Percentiles rank a stretch among this genome's conserved stretches.
Evolutionary conservation across 176 grass and related monocot genomes (phyloP).

Genomic region (Phyllostachys edulis): DNA sequence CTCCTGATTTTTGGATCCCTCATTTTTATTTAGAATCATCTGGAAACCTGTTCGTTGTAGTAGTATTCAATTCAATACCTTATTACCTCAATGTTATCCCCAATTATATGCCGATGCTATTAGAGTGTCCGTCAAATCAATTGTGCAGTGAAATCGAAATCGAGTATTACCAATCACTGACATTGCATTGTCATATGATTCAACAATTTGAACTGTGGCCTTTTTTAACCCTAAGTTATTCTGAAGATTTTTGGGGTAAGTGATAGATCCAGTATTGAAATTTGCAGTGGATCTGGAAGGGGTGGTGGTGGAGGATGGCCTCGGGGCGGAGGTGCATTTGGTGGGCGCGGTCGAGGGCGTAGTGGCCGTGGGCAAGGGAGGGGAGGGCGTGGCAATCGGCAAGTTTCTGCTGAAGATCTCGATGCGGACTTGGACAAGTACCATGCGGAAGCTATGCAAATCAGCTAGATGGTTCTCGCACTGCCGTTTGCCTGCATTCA

Average conservation of each 20-base stretch:
- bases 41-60: background rate
- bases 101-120: background rate
- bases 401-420: constrained; percentile 51
- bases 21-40: background rate
- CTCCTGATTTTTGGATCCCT: background rate
- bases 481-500: background rate
- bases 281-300: constrained; percentile 30
- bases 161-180: background rate
- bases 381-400: background rate
- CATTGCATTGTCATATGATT: background rate
- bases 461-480: constrained; percentile 27
- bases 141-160: background rate
- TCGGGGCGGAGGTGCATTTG: constrained; percentile 10
- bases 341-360: constrained; percentile 23
- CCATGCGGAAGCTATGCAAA: constrained; percentile 41
- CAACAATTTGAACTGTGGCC: background rate
- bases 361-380: constrained; percentile 9
- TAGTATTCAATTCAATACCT: background rate
- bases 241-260: background rate
- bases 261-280: background rate
- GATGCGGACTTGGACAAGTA: constrained; percentile 63
- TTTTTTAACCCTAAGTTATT: background rate
- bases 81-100: background rate
- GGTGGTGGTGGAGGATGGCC: constrained; percentile 25
- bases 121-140: background rate